Evolutionary conservation across 164 flowering plant species (phyloP).

Genomic region (Buxus sempervirens): DNA sequence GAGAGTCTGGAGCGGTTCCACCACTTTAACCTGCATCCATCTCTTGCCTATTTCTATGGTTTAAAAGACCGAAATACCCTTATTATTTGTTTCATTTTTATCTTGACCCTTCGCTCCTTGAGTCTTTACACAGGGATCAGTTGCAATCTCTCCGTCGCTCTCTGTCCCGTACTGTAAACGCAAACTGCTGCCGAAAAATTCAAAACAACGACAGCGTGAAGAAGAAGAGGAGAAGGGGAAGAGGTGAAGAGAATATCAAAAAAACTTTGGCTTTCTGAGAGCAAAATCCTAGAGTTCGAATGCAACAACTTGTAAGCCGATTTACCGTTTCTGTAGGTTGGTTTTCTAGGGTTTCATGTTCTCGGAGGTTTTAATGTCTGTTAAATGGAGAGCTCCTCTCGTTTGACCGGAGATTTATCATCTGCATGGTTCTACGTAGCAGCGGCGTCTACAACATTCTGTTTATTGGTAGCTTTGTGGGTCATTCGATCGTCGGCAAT

Average conservation of each 20-base stretch:
- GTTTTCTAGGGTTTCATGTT: constrained; percentile 35
- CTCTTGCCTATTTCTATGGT: no score
- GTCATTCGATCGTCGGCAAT: constrained; percentile 21
- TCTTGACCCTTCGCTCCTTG: no score
- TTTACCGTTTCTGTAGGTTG: not conserved
- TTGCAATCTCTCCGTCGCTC: constrained; percentile 1
- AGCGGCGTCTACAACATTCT: constrained; percentile 27
- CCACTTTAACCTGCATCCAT: no score
- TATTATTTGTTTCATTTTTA: no score
- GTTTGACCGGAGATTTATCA: constrained; percentile 12
- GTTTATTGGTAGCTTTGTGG: constrained; percentile 36
- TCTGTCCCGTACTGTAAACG: not conserved
- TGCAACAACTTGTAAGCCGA: not conserved
- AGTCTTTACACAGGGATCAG: no score
- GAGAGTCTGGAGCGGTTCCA: no score
- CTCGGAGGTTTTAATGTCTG: constrained; percentile 49
- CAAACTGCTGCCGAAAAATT: not conserved
- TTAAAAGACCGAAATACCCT: no score
- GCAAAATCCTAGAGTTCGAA: not conserved
- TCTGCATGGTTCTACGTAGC: constrained; percentile 27
- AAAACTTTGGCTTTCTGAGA: no score
- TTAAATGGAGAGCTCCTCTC: constrained; percentile 43
- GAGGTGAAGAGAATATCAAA: not conserved
- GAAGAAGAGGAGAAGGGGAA: no score
- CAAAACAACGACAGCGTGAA: no score